Percentiles rank a stretch among this genome's conserved stretches.
These are phyloP conservation scores for Ophiostoma pallidulum DNA, from an alignment of 2,329 filamentous ascomycete genomes.

Conservation along the genomic window DNA sequence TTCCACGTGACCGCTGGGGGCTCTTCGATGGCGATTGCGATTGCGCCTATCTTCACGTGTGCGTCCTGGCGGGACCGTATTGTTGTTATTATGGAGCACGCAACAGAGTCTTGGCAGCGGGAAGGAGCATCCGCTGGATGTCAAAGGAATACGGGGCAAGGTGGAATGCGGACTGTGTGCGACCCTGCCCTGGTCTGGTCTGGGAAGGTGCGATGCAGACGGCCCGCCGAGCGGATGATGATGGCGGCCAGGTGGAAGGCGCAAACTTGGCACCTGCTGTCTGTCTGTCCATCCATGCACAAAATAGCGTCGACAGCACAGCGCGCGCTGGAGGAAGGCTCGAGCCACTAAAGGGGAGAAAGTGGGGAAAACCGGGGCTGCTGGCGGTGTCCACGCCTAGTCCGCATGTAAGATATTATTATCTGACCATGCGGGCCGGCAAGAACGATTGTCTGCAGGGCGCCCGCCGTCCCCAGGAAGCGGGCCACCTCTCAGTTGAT, in stretches of 20 bases:
- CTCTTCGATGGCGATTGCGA: background rate
- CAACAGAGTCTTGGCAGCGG: no score
- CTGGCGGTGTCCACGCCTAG: background rate
- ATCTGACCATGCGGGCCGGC: background rate
- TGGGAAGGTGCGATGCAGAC: no score
- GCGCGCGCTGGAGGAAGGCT: background rate
- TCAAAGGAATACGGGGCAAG: no score
- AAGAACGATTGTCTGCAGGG: background rate
- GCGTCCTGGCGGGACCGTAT: no score
- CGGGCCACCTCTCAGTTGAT: background rate
- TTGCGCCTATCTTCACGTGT: no score
- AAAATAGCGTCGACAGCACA: background rate
- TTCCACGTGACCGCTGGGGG: constrained; percentile 1
- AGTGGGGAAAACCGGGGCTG: constrained; percentile 8
- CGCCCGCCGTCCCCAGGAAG: background rate
- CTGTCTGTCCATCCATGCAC: no score
- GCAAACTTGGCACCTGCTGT: constrained; percentile 3
- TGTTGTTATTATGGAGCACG: no score
- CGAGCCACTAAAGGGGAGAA: constrained; percentile 1
- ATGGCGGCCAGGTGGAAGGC: constrained; percentile 1
- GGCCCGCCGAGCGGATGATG: background rate
- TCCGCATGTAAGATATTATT: no score
- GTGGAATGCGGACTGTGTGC: no score
- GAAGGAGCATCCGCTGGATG: no score
- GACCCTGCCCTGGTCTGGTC: no score